Evolutionary conservation across 2,329 filamentous ascomycete genomes (phyloP).

Genomic region (Verticillium isaacii): DNA sequence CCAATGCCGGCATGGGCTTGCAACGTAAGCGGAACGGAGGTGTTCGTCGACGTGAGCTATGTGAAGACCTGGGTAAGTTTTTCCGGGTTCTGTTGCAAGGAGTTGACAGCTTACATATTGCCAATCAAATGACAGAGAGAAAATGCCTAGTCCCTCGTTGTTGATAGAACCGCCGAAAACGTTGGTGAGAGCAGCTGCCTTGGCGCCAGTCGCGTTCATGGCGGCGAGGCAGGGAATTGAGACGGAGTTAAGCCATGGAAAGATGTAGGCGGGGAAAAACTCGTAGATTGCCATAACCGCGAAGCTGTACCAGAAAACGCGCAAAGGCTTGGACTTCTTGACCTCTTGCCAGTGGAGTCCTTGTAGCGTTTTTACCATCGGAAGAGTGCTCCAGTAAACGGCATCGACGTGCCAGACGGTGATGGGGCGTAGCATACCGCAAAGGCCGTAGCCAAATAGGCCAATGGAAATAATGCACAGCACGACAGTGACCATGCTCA

Average conservation of each 20-base stretch:
- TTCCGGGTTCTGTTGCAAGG: not conserved
- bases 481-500: conserved; percentile 41
- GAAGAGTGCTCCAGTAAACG: conserved; percentile 51
- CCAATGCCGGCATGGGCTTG: conserved; percentile 43
- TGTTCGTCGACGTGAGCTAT: conserved; percentile 49
- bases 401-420: conserved; percentile 51
- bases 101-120: conserved; percentile 38
- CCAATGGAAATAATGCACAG: conserved; percentile 48
- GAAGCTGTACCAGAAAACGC: conserved; percentile 48
- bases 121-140: conserved; percentile 49
- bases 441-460: conserved; percentile 50
- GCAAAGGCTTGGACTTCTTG: conserved; percentile 44
- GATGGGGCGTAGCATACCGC: conserved; percentile 47
- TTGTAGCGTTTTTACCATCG: conserved; percentile 48
- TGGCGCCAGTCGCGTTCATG: conserved; percentile 43
- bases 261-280: conserved; percentile 50
- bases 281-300: conserved; percentile 44
- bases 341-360: conserved; percentile 48
- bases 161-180: conserved; percentile 47
- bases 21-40: conserved; percentile 46
- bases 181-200: conserved; percentile 36
- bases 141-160: conserved; percentile 47
- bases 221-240: conserved; percentile 50
- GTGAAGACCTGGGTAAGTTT: not conserved
- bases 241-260: conserved; percentile 49